These are phyloP conservation scores for Paramyrothecium roridum DNA, from an alignment of 2,329 filamentous ascomycete genomes.

Conservation along the genomic window DNA sequence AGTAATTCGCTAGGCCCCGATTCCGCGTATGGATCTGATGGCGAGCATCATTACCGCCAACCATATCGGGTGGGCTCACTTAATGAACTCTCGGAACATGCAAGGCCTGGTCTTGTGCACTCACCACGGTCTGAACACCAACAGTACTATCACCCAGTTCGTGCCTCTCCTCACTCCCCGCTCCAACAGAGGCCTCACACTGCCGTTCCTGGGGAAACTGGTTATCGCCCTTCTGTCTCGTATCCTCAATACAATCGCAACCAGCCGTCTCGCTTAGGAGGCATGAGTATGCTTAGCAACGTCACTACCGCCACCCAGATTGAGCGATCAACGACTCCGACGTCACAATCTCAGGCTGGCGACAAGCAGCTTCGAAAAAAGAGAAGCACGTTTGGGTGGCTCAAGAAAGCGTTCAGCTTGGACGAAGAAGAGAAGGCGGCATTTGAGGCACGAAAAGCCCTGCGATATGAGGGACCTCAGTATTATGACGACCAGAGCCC, in stretches of 20 bases:
- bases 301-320: slow-evolving; percentile 45
- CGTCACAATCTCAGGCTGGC: slow-evolving; percentile 21
- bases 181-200: slow-evolving; percentile 59
- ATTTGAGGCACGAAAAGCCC: slow-evolving; percentile 54
- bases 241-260: slow-evolving; percentile 40
- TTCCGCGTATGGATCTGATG: slow-evolving; percentile 46
- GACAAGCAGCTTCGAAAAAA: slow-evolving; percentile 58
- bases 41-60: slow-evolving; percentile 33
- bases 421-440: slow-evolving; percentile 60
- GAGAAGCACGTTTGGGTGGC: slow-evolving; percentile 64
- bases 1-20: slow-evolving; percentile 31
- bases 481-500: slow-evolving; percentile 51
- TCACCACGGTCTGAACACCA: slow-evolving; percentile 33
- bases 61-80: slow-evolving; percentile 31
- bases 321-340: slow-evolving; percentile 24
- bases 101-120: slow-evolving; percentile 18
- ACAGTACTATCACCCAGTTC: slow-evolving; percentile 60
- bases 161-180: slow-evolving; percentile 61
- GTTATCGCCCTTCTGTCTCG: slow-evolving; percentile 24
- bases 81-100: slow-evolving; percentile 19
- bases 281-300: slow-evolving; percentile 56
- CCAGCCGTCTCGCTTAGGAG: slow-evolving; percentile 49
- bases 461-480: slow-evolving; percentile 36
- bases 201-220: slow-evolving; percentile 31
- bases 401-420: slow-evolving; percentile 65